Base-by-base conservation (phyloP, 208 protist species). In the Acanthamoeba castellanii region DNA sequence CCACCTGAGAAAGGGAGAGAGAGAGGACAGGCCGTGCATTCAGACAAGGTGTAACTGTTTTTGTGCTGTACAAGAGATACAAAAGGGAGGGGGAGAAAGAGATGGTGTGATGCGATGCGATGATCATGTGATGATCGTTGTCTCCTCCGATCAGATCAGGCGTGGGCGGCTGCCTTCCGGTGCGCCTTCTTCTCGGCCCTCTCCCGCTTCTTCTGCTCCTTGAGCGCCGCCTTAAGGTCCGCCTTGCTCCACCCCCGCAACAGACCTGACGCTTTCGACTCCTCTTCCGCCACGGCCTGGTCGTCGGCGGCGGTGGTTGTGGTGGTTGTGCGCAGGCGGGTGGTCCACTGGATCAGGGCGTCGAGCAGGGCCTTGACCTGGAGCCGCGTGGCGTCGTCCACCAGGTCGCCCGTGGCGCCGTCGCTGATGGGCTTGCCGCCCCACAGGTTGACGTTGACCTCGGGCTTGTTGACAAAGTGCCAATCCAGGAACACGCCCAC, bases 391-490 rank as follows among this genome's bases (percentile, higher is more conserved):
- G 20, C 8, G 8, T 70, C 64, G 14, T 70, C 64, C 5, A 18
- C 16, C 8, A 70, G 4, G 64, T 70, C 64, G 14, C 64, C 64
- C 4, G 47, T 11, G 27, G 20, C n/a, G 22, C 22, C 59, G n/a
- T 70, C n/a, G 14, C 8, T 18, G 14, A 70, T 70, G 8, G 4
- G 20, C 64, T 70, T 25, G 20, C 64, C 64, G 64, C 64, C 64
- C 20, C 20, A 70, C 27, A 70, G 64, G 34, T 76, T 76, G 27
- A 76, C 34, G 13, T 37, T 76, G 27, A 76, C 68, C 68, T 76
- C 68, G 34, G 68, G 68, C 68, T 76, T 61, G 68, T 76, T 76
- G 68, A 76, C 68, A 37, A 37, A 76, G 13, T 76, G 68, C 68
- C 13, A 76, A 14, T 70, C 14, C 5, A 70, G 64, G 64, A 25